A percentile compares a stretch with the other conserved stretches of the same genome.
phyloP scores from a whole-genome alignment of 805 yeast genomes.

The Nakazawaea peltata region DNA sequence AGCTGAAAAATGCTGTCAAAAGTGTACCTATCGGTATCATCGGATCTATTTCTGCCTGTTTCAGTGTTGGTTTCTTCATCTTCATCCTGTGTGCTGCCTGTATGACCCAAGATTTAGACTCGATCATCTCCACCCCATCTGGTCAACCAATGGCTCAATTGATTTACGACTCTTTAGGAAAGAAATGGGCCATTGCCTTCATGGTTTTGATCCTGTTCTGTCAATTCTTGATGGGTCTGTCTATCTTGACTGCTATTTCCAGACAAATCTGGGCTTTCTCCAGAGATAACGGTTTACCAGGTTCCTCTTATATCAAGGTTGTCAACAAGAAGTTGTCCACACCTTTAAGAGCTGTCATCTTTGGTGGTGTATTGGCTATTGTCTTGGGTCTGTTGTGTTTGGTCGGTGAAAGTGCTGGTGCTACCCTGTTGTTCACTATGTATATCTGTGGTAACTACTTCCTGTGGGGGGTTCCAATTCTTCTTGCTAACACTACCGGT shows the following conservation, averaged over 20 bases:
- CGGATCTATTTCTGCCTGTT: conserved; percentile 49
- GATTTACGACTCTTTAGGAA: conserved; percentile 53
- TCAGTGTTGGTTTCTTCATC: conserved; percentile 50
- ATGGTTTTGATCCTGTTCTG: conserved; percentile 51
- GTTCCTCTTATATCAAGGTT: conserved; percentile 44
- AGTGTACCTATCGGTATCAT: conserved; percentile 62
- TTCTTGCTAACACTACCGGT: conserved; percentile 43
- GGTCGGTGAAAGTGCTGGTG: conserved; percentile 46
- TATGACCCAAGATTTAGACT: conserved; percentile 34
- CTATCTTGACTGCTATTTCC: conserved; percentile 54
- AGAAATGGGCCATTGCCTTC: conserved; percentile 56
- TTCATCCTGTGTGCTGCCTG: conserved; percentile 47
- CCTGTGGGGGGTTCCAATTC: conserved; percentile 57
- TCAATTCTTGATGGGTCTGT: conserved; percentile 61
- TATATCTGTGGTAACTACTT: conserved; percentile 55
- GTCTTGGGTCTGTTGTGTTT: conserved; percentile 50
- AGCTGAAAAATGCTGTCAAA: conserved; percentile 51
- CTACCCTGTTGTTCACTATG: conserved; percentile 60
- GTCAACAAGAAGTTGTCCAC: conserved; percentile 51
- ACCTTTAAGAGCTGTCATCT: conserved; percentile 57
- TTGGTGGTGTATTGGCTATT: conserved; percentile 42
- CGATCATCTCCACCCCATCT: conserved; percentile 34
- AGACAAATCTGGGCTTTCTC: conserved; percentile 73
- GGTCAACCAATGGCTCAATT: conserved; percentile 65
- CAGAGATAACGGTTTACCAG: conserved; percentile 69